Evolutionary conservation across 164 flowering plant genomes (phyloP), one percentile per base, ranked within the genome.

Genomic region (Hamamelis virginiana): DNA sequence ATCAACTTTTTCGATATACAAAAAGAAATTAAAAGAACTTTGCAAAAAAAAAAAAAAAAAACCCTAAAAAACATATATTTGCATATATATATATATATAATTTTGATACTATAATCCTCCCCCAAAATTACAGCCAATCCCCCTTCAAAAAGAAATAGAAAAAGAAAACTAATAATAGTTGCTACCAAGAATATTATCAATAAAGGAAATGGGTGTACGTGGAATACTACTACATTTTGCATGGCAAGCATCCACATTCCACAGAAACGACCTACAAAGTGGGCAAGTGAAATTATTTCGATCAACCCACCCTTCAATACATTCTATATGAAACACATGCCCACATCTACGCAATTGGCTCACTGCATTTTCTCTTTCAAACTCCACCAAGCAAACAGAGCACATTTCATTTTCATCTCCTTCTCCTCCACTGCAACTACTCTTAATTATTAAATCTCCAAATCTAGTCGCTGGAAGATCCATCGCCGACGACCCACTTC

Each of bases 221-320:
- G 6, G 41, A 33, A 33, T 33, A 33, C 41, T n/a, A n/a, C n/a
- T 33, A 33, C 41, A 33, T 33, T 33, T 33, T 33, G 41, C 41
- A 33, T 50, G 8, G 53, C 5, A n/a, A 22, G 11, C n/a, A 64
- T 69, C 22, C 22, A 27, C 28, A 27, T 33, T 18, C 45, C 76
- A 65, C 10, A 83, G 22, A 9, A 53, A 22, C 8, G 77, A 51
- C 33, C 86, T 59, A 44, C 91, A 87, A 16, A 87, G 80, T 1
- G 91, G 91, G 76, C 91, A 87, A 1, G 88, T 84, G 74, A 84
- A 84, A 50, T 80, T 82, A 19, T 72, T 52, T 46, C 73, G 57
- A 3, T 83, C 72, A 0, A 84, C 55, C 91, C 91, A 87, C 52
- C 70, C 61, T 13, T 75, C 68, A 14, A 87, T 87, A 65, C 91